Base-by-base conservation (phyloP, 2,329 filamentous ascomycete genomes). In the Thelonectria rubi region DNA sequence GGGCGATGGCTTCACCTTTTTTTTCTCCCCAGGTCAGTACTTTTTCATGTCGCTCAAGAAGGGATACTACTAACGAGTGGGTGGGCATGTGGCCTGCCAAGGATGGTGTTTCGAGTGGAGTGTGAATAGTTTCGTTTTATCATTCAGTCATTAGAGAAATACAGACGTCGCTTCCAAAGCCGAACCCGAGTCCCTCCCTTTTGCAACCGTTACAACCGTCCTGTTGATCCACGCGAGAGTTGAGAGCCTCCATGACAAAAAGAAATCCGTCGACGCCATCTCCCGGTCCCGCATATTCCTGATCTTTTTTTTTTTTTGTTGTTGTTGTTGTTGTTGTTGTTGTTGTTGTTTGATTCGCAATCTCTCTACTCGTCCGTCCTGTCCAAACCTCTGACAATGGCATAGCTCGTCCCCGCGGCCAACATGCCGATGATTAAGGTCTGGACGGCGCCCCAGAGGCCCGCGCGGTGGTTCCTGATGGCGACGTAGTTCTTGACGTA, bases 381-480 rank as follows among this genome's bases (percentile, higher is more conserved):
- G 64, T 87, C 85, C 62, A 90, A 78, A n/a, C 80, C 73, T 62
- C 83, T 81, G 26, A 90, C 87, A 60, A 90, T 83, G 4, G 77
- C 82, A 74, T 91, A 89, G 20, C 88, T 88, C 9, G 88, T 87
- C 1, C 85, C 88, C 1, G 89, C 89, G 5, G 89, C 89, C 58
- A 89, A 65, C 14, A 87, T 84, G 30, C 89, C 89, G 46, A 91
- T 84, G 18, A 88, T 70, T 46, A 89, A 76, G 73, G 90, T 91
- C 76, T 91, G 86, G 26, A 87, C 51, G 0, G 87, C 88, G 7
- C 88, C 88, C 76, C 81, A 83, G 14, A 86, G 68, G 10, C 85
- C 86, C 1, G 84, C 82, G 37, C 78, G 66, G 66, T 84, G 78
- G 65, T 83, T 86, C 62, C 75, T 76, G 57, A 80, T 80, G 0